Conservation (phyloP, 2,329 filamentous ascomycete genomes). For the Penicillium brasilianum region DNA sequence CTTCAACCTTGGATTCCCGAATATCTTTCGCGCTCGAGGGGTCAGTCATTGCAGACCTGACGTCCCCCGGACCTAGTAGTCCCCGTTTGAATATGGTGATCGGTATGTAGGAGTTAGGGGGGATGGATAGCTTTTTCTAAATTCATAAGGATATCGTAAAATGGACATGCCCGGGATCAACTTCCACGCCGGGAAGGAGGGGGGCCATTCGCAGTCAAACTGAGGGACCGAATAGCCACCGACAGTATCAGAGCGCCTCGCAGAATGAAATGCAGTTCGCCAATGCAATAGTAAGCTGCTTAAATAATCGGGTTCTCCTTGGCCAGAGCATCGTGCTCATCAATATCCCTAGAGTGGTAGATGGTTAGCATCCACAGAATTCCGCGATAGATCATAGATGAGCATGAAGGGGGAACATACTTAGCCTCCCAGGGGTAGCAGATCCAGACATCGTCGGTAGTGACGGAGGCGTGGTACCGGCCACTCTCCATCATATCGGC, state of each 20-base stretch:
- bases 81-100: background rate
- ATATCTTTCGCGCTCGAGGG: background rate
- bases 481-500: slow-evolving; percentile 73
- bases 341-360: slow-evolving; percentile 71
- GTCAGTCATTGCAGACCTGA: background rate
- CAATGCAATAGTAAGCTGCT: slow-evolving; percentile 24
- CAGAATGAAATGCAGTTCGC: slow-evolving; percentile 23
- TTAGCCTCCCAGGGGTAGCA: slow-evolving; percentile 98
- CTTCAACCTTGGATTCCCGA: slow-evolving; percentile 12
- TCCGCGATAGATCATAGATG: background rate
- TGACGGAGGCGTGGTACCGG: slow-evolving; percentile 83
- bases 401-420: slow-evolving; percentile 48
- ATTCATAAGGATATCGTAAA: slow-evolving; percentile 34
- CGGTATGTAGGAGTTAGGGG: background rate
- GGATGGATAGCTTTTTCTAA: slow-evolving; percentile 24
- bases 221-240: slow-evolving; percentile 16
- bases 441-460: slow-evolving; percentile 95
- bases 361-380: background rate
- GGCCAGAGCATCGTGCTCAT: slow-evolving; percentile 81
- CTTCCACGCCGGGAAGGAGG: slow-evolving; percentile 17
- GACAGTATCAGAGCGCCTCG: slow-evolving; percentile 24
- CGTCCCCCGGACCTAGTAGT: background rate
- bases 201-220: slow-evolving; percentile 6
- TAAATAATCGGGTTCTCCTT: slow-evolving; percentile 48
- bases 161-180: slow-evolving; percentile 23